These are phyloP conservation scores for Magnusiomyces magnusii DNA, from an alignment of 1,139 yeast species.

Conservation along the genomic window DNA sequence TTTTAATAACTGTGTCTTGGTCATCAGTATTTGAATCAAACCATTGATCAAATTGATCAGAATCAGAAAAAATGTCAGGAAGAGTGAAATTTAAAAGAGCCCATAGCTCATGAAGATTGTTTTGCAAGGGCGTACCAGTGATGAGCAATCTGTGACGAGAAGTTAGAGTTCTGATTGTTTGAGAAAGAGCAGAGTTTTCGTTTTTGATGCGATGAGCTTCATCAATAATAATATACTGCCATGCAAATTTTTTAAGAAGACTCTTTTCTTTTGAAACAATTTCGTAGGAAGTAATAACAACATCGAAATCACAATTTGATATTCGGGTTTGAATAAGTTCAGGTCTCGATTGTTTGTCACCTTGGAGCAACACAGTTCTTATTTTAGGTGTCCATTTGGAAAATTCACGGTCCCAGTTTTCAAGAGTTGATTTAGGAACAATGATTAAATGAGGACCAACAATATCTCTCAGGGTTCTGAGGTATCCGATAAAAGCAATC, in stretches of 20 bases:
- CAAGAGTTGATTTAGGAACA: slow-evolving; percentile 92
- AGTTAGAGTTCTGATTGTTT: slow-evolving; percentile 77
- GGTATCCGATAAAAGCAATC: slow-evolving; percentile 60
- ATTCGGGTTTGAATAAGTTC: slow-evolving; percentile 52
- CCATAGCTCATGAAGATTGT: slow-evolving; percentile 94
- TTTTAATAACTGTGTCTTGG: slow-evolving; percentile 72
- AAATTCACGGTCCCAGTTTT: slow-evolving; percentile 94
- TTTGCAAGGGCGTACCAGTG: slow-evolving; percentile 95
- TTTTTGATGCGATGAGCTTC: slow-evolving; percentile 97
- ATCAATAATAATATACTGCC: slow-evolving; percentile 94
- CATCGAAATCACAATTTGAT: slow-evolving; percentile 74
- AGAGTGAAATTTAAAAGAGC: slow-evolving; percentile 80
- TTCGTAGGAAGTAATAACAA: slow-evolving; percentile 83
- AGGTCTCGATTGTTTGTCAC: slow-evolving; percentile 70
- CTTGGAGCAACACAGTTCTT: slow-evolving; percentile 75
- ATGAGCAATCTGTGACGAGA: slow-evolving; percentile 78
- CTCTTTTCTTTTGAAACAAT: slow-evolving; percentile 86
- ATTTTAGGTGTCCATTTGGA: slow-evolving; percentile 97
- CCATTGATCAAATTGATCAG: slow-evolving; percentile 89
- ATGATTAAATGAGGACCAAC: slow-evolving; percentile 88
- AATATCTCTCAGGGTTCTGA: slow-evolving; percentile 67
- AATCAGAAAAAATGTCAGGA: slow-evolving; percentile 92
- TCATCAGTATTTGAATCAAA: slow-evolving; percentile 47
- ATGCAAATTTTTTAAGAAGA: slow-evolving; percentile 67
- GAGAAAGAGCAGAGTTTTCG: slow-evolving; percentile 84